Conservation (phyloP, 495 filamentous ascomycete species). For the Penicillium antarcticum region DNA sequence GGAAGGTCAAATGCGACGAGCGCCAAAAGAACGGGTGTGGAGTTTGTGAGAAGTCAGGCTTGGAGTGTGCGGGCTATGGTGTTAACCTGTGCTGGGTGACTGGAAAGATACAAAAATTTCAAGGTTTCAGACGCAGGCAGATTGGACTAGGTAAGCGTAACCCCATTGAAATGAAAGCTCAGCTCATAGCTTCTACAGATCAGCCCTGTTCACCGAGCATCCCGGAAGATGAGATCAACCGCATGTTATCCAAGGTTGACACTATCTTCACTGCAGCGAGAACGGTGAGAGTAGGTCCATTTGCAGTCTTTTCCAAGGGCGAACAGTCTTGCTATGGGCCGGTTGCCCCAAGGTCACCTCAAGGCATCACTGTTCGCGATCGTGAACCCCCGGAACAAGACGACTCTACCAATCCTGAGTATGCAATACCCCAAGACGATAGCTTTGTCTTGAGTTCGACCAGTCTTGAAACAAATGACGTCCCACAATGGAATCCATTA, state of each 20-base stretch:
- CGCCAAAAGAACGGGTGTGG: constrained; percentile 4
- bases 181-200: background rate
- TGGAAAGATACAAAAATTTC: background rate
- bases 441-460: no score
- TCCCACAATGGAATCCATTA: no score
- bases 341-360: no score
- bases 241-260: constrained; percentile 1
- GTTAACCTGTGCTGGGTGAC: constrained; percentile 3
- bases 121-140: background rate
- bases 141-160: constrained; percentile 1
- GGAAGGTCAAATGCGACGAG: constrained; percentile 13
- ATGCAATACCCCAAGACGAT: no score
- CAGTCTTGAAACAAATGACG: no score
- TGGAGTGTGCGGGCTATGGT: constrained; percentile 6
- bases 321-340: background rate
- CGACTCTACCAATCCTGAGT: no score
- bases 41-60: background rate
- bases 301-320: constrained; percentile 1
- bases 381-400: background rate
- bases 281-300: constrained; percentile 2
- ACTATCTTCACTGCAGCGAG: background rate
- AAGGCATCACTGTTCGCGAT: background rate
- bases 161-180: background rate
- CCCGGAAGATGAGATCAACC: constrained; percentile 1
- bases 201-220: constrained; percentile 1